These are phyloP conservation scores for Aschersonia sp. DNA, from an alignment of 2,329 filamentous ascomycete genomes.

Conservation along the genomic window DNA sequence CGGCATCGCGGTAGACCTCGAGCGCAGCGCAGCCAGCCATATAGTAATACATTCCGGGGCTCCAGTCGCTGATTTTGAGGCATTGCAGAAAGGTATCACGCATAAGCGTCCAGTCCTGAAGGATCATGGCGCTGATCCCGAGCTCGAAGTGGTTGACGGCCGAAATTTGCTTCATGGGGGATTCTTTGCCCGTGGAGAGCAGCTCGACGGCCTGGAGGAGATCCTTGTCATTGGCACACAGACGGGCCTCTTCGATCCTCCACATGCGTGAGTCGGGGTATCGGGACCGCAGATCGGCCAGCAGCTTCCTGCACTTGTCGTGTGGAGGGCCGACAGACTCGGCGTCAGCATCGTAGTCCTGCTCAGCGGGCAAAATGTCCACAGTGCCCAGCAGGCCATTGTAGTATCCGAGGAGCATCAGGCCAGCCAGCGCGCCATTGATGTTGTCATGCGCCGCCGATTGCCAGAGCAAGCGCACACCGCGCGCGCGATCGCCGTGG, in stretches of 20 bases:
- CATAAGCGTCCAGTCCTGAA: conserved; percentile 63
- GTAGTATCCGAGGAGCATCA: conserved; percentile 75
- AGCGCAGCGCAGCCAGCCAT: conserved; percentile 68
- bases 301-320: conserved; percentile 49
- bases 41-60: conserved; percentile 78
- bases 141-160: conserved; percentile 79
- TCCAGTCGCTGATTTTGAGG: conserved; percentile 79
- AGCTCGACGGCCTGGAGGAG: conserved; percentile 54
- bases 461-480: conserved; percentile 79
- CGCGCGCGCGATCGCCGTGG: conserved; percentile 70
- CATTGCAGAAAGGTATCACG: conserved; percentile 62
- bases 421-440: conserved; percentile 78
- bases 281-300: conserved; percentile 58
- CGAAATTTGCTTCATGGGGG: conserved; percentile 76
- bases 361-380: conserved; percentile 61
- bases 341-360: conserved; percentile 37
- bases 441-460: conserved; percentile 75
- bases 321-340: conserved; percentile 59
- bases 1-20: conserved; percentile 55
- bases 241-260: conserved; percentile 76
- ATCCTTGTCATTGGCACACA: conserved; percentile 51
- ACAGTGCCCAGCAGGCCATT: conserved; percentile 75
- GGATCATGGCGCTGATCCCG: conserved; percentile 62
- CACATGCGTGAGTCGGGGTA: conserved; percentile 78
- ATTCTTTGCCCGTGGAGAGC: conserved; percentile 42